Evolutionary conservation across 805 yeast species (phyloP).

Genomic region (Ogataea angusta): DNA sequence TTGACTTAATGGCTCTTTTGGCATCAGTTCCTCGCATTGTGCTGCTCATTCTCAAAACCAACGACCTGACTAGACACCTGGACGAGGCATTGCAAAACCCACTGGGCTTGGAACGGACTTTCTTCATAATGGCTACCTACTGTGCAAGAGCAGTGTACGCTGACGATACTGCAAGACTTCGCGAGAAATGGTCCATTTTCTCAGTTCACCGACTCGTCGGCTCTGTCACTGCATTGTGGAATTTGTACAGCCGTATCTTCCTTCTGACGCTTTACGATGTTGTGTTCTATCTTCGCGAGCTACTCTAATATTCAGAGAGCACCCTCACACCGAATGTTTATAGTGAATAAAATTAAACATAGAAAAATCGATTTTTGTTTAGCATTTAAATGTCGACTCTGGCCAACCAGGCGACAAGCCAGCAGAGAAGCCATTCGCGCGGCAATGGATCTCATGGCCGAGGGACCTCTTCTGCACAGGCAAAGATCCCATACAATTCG

Average conservation of each 20-base stretch:
- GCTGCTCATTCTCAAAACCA: constrained; percentile 82
- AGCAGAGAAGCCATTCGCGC: constrained; percentile 3
- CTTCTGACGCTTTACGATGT: constrained; percentile 36
- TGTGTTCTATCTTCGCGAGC: constrained; percentile 16
- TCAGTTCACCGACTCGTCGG: constrained; percentile 26
- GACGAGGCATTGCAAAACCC: constrained; percentile 84
- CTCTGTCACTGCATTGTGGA: constrained; percentile 31
- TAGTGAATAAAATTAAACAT: background rate
- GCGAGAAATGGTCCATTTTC: constrained; percentile 15
- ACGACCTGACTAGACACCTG: constrained; percentile 84
- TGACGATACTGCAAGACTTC: constrained; percentile 41
- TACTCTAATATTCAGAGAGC: background rate
- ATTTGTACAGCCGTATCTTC: constrained; percentile 30
- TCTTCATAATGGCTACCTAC: constrained; percentile 83
- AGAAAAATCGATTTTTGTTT: background rate
- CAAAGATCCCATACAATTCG: constrained; percentile 4
- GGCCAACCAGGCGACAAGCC: constrained; percentile 10
- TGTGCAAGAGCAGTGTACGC: constrained; percentile 77
- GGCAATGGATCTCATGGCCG: background rate
- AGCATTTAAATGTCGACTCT: constrained; percentile 9
- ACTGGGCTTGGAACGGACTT: constrained; percentile 82
- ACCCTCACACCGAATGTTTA: constrained; percentile 3
- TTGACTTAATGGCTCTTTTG: constrained; percentile 74
- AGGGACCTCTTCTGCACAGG: background rate
- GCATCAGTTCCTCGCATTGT: constrained; percentile 83